phyloP scores from a whole-genome alignment of 176 grass and related monocot genomes.

The Triticum turgidum region DNA sequence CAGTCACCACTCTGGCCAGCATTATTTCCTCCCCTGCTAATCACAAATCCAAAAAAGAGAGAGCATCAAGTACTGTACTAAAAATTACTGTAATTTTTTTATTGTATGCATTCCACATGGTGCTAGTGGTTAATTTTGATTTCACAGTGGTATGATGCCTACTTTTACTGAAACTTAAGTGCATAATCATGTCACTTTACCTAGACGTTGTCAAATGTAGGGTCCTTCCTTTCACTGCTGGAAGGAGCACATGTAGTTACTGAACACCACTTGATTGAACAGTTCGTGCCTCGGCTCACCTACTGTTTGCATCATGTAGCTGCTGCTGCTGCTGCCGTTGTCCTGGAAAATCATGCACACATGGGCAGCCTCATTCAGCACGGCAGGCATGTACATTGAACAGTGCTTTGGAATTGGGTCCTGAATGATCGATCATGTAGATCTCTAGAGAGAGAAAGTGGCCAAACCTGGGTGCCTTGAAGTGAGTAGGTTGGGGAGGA shows the following conservation, averaged over 20 bases:
- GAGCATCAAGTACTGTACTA: too few species aligned
- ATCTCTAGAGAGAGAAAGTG: not conserved
- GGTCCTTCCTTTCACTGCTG: conserved; percentile 46
- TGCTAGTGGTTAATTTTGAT: not conserved
- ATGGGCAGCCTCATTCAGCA: conserved; percentile 27
- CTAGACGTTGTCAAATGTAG: conserved; percentile 37
- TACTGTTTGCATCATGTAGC: conserved; percentile 59
- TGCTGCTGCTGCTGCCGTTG: conserved; percentile 31
- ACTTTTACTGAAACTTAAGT: conserved; percentile 12
- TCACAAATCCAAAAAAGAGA: too few species aligned
- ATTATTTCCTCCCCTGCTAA: conserved; percentile 40
- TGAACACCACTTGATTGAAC: conserved; percentile 64
- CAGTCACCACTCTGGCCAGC: not conserved
- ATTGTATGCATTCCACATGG: not conserved
- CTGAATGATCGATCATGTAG: conserved; percentile 21
- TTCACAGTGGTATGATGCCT: not conserved
- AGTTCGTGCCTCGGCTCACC: conserved; percentile 60
- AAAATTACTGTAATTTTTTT: too few species aligned
- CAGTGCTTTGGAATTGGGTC: conserved; percentile 27
- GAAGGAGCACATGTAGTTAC: conserved; percentile 74
- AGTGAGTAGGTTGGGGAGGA: conserved; percentile 38
- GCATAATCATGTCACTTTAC: conserved; percentile 13
- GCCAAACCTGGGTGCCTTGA: conserved; percentile 55
- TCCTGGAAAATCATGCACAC: conserved; percentile 49
- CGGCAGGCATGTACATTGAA: not conserved